Evolutionary conservation across 2,329 filamentous ascomycete species (phyloP).

Genomic region (Pleomassaria siparia): DNA sequence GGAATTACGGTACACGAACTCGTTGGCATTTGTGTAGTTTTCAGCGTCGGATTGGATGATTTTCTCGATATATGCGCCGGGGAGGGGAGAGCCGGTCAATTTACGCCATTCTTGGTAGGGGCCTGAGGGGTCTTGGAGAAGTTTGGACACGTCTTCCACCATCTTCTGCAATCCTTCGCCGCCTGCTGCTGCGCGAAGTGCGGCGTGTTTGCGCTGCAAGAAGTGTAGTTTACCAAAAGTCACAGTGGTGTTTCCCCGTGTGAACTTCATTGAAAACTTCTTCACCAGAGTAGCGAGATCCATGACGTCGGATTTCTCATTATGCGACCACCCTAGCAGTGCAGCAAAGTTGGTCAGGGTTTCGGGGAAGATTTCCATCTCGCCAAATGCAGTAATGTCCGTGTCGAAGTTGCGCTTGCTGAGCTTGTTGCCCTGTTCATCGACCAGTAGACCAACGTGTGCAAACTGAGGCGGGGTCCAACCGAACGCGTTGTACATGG

Average conservation of each 20-base stretch:
- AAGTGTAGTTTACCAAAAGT: slow-evolving; percentile 77
- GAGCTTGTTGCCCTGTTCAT: slow-evolving; percentile 51
- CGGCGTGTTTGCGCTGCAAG: slow-evolving; percentile 73
- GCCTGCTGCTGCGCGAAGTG: slow-evolving; percentile 48
- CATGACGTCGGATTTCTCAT: slow-evolving; percentile 68
- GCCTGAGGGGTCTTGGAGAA: slow-evolving; percentile 31
- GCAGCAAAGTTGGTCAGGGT: slow-evolving; percentile 79
- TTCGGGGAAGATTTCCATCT: slow-evolving; percentile 63
- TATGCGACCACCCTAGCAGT: slow-evolving; percentile 80
- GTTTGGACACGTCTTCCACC: slow-evolving; percentile 31
- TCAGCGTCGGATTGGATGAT: slow-evolving; percentile 58
- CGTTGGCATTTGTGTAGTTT: slow-evolving; percentile 58
- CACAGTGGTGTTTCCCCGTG: slow-evolving; percentile 84
- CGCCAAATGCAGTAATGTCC: slow-evolving; percentile 60
- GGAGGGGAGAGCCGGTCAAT: slow-evolving; percentile 22
- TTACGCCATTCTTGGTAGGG: slow-evolving; percentile 29
- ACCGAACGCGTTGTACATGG: slow-evolving; percentile 53
- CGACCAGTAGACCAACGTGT: slow-evolving; percentile 52
- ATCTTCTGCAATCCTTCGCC: slow-evolving; percentile 46
- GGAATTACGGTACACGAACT: slow-evolving; percentile 58
- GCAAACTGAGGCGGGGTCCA: slow-evolving; percentile 53
- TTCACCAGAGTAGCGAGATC: slow-evolving; percentile 69
- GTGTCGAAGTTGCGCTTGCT: slow-evolving; percentile 81
- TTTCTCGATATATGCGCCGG: slow-evolving; percentile 51
- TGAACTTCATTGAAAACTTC: slow-evolving; percentile 84